Conservation (phyloP, 2,329 filamentous ascomycete genomes). For the Grosmannia serpens region DNA sequence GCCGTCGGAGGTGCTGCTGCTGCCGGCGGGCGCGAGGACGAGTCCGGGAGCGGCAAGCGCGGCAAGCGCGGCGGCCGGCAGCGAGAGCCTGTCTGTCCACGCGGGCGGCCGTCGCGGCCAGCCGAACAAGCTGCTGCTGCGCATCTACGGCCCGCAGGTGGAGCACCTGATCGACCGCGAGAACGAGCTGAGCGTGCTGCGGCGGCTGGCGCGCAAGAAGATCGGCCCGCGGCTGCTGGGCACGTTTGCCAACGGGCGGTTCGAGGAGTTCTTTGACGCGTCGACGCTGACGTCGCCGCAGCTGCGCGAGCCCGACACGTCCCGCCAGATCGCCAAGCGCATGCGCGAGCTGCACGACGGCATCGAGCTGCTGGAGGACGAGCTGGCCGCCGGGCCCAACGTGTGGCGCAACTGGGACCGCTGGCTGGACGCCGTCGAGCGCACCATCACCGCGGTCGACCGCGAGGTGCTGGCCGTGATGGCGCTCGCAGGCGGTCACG, state of each 20-base stretch:
- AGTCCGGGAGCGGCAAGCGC: neutral
- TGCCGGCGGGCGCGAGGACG: neutral
- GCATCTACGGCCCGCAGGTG: conserved; percentile 89
- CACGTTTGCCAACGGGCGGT: conserved; percentile 88
- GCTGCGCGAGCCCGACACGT: conserved; percentile 70
- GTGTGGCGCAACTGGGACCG: conserved; percentile 93
- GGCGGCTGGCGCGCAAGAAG: conserved; percentile 76
- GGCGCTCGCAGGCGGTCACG: conserved; percentile 17
- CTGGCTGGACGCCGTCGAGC: conserved; percentile 61
- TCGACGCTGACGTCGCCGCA: conserved; percentile 66
- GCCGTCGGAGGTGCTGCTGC: conserved; percentile 38
- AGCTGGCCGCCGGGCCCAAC: conserved; percentile 66
- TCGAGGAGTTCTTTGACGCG: conserved; percentile 89
- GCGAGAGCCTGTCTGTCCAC: neutral
- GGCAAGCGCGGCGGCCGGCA: conserved; percentile 13
- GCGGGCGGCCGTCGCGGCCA: conserved; percentile 17
- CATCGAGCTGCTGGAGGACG: conserved; percentile 70
- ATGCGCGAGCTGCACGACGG: conserved; percentile 95
- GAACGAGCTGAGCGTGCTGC: conserved; percentile 75
- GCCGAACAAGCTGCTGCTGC: conserved; percentile 64
- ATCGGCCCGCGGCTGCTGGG: conserved; percentile 87
- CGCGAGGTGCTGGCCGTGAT: conserved; percentile 39
- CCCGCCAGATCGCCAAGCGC: conserved; percentile 87
- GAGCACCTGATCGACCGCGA: conserved; percentile 93
- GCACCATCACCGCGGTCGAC: conserved; percentile 45